These are phyloP conservation scores for Luzula sylvatica DNA, from an alignment of 176 grass and related monocot species.

Conservation along the genomic window DNA sequence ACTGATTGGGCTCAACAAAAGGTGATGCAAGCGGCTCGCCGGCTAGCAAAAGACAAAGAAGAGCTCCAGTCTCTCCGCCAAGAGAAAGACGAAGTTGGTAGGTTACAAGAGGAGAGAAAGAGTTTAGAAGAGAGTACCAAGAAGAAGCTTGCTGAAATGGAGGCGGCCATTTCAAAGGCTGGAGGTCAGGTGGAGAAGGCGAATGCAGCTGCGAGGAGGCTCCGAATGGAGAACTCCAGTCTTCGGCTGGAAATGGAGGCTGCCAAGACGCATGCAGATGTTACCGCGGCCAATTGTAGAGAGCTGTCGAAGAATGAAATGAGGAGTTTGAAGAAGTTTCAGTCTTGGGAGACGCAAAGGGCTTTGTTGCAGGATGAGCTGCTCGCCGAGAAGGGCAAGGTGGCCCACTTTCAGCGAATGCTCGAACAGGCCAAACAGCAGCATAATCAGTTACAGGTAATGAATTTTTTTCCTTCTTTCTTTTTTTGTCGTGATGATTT, in stretches of 20 bases:
- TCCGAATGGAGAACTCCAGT: conserved; percentile 52
- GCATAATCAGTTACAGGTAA: conserved; percentile 53
- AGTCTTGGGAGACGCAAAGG: conserved; percentile 73
- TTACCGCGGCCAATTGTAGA: conserved; percentile 37
- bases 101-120: conserved; percentile 61
- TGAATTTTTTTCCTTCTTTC: conserved; percentile 16
- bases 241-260: conserved; percentile 79
- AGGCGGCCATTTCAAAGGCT: conserved; percentile 67
- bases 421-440: conserved; percentile 53
- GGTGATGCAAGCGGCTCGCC: conserved; percentile 83
- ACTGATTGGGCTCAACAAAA: conserved; percentile 92
- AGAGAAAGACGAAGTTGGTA: conserved; percentile 55
- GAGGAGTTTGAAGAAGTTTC: conserved; percentile 60
- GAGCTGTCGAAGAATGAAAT: conserved; percentile 69
- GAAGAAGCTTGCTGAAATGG: conserved; percentile 92
- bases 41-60: conserved; percentile 76
- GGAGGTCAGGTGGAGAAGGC: conserved; percentile 58
- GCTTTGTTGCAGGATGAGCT: conserved; percentile 59
- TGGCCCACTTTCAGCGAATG: conserved; percentile 39
- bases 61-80: conserved; percentile 64
- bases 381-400: conserved; percentile 44
- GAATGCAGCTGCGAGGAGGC: conserved; percentile 50
- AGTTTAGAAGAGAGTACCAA: conserved; percentile 63
- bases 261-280: conserved; percentile 49
- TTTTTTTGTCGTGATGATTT: neutral